phyloP scores from a whole-genome alignment of 352 stramenopile genomes.

The Pythium monospermum region DNA sequence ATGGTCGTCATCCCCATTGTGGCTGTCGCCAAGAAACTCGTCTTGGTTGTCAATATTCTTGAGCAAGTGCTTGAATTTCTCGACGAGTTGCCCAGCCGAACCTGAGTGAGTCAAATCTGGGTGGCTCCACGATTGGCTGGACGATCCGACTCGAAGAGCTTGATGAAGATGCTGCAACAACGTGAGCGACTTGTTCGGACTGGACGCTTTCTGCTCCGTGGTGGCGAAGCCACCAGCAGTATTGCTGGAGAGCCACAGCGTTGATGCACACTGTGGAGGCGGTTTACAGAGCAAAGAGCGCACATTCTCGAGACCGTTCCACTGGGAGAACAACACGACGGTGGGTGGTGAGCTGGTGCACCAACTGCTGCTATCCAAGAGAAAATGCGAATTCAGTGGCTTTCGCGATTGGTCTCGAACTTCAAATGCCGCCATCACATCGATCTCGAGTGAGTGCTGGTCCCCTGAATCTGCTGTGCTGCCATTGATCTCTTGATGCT shows the following conservation, averaged over 20 bases:
- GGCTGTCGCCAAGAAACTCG: no score
- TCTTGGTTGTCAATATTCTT: constrained; percentile 19
- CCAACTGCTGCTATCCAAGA: background rate
- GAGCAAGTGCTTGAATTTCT: constrained; percentile 14
- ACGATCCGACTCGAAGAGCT: constrained; percentile 6
- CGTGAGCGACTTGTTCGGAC: background rate
- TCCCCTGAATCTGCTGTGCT: background rate
- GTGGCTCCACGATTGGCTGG: no score
- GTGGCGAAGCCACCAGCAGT: background rate
- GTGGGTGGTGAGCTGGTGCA: background rate
- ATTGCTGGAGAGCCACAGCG: constrained; percentile 13
- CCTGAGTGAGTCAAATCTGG: no score
- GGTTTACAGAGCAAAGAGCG: constrained; percentile 23
- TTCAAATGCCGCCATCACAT: constrained; percentile 16
- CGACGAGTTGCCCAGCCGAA: no score
- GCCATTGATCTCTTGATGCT: constrained; percentile 22
- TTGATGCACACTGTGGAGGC: constrained; percentile 13
- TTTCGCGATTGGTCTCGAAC: constrained; percentile 9
- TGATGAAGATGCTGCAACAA: constrained; percentile 10
- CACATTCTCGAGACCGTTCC: constrained; percentile 25
- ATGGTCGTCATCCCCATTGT: constrained; percentile 1
- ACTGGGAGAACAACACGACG: constrained; percentile 15
- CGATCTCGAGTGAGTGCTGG: constrained; percentile 7
- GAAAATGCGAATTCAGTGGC: constrained; percentile 3
- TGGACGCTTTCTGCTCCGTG: background rate